Base-by-base conservation (phyloP, 108 stramenopile species). In the Conticribra weissflogii region DNA sequence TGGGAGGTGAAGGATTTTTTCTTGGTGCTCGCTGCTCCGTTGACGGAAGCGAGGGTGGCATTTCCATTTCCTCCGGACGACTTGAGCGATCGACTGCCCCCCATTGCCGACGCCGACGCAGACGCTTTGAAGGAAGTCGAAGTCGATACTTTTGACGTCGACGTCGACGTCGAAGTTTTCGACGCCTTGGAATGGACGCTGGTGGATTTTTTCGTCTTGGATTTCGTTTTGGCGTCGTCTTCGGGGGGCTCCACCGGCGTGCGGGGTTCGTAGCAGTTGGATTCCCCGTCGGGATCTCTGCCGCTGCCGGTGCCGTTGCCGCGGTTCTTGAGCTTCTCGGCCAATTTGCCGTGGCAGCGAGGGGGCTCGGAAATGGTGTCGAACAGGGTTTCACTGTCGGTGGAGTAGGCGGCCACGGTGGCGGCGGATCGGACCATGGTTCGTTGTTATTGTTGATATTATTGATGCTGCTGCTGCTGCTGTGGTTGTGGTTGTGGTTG, bases 311-410 rank as follows among this genome's bases (percentile, higher is more conserved):
- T 31, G 15, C 63, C 56, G 23, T 24, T 15, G 33, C 31, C 58
- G 0, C 34, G 68, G 24, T 55, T 32, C 31, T 2, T 25, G 21
- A 51, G 53, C 22, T 32, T 41, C 8, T 50, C 54, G 0, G 31
- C 58, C 5, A 45, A 16, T 27, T 19, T 23, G 48, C 31, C 58
- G 2, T 25, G 31, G 52, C 36, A 66, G 36, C 74, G 65, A 21
- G 74, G 65, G 19, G 74, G 74, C 54, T 74, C 74, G 41, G 74
- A 74, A 23, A 16, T 17, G 36, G 74, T 74, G 59, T 74, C 74
- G 21, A 59, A 1, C 51, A 61, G 1, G 23, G 59, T 66, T 58
- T 51, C 66, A 22, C 59, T 54, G 58, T 16, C 49, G 25, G 22
- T 22, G 51, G 34, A 46, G 33, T 25, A 50, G 23, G 58, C 48